Base-by-base conservation (phyloP, 148 eudicot species). In the Rhododendron ovatum region DNA sequence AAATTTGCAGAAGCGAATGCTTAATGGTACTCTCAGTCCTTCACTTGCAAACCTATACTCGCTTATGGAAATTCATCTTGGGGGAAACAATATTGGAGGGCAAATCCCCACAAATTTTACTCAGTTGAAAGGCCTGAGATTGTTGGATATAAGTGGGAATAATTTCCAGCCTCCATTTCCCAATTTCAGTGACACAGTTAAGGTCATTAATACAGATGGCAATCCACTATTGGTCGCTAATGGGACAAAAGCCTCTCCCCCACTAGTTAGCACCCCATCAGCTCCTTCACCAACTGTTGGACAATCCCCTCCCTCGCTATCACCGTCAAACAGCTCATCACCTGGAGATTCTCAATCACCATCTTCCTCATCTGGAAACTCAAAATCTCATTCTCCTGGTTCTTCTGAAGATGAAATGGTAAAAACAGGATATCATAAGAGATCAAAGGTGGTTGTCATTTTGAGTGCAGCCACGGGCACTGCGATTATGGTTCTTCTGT, bases 1-100 rank as follows among this genome's bases (percentile, higher is more conserved):
- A 61, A 93, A 92, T 87, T 89, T 95, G 85, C 93, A 89, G 57
- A 89, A 89, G 75, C 86, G 89, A 12, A 84, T 86, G 81, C 95
- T 95, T 84, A 92, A 86, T 83, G 96, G 98, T 71, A 94, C 93
- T 57, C 87, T 94, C 35, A 94, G 93, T 81, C 94, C 98, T 84
- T 92, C 94, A 55, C 81, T 95, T 74, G 91, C 75, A 61, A 91
- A 84, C 57, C 84, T 95, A 65, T 82, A 78, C 80, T 92, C 93
- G 10, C 80, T 94, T 69, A 87, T 84, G 51, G 91, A 92, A 51
- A 87, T 95, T 88, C 87, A 92, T 83, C 85, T 95, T 12, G 89
- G 80, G 53, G 91, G 91, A 85, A 95, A 94, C 85, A 85, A 86
- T 84, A 63, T 94, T 22, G 81, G 48, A 73, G 94, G 95, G 61